Percentiles rank a stretch among this genome's conserved stretches.
Conservation (phyloP, 2,329 filamentous ascomycete species). For the Sclerotinia subarctica region DNA sequence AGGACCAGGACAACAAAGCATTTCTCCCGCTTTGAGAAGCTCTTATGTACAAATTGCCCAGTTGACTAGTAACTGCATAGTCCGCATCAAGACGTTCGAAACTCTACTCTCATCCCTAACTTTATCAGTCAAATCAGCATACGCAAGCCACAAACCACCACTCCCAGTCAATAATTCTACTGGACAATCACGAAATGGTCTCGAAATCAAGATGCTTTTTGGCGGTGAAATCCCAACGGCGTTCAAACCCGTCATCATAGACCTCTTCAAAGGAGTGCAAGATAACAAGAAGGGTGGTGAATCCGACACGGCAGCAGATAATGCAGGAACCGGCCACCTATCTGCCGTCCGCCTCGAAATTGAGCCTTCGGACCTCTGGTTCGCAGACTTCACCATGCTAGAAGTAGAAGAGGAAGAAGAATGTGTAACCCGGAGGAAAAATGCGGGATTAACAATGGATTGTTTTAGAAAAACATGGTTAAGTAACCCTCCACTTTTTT, state of each 20-base stretch:
- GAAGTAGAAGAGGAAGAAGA: constrained; percentile 37
- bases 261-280: constrained; percentile 33
- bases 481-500: constrained; percentile 25
- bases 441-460: constrained; percentile 34
- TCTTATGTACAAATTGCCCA: constrained; percentile 38
- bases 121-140: constrained; percentile 33
- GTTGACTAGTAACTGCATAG: constrained; percentile 32
- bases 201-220: constrained; percentile 38
- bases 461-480: constrained; percentile 37
- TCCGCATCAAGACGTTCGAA: constrained; percentile 37
- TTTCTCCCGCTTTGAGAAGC: constrained; percentile 32
- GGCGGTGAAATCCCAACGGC: constrained; percentile 36
- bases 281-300: neutral
- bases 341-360: constrained; percentile 33
- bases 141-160: constrained; percentile 27
- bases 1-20: constrained; percentile 19
- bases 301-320: neutral
- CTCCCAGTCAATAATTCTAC: constrained; percentile 25
- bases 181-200: constrained; percentile 32
- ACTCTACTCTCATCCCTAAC: constrained; percentile 34
- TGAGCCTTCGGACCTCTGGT: constrained; percentile 37
- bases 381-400: constrained; percentile 38
- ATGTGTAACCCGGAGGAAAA: constrained; percentile 26
- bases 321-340: constrained; percentile 1
- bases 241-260: constrained; percentile 37